Percentiles rank a stretch among this genome's conserved stretches.
Evolutionary conservation across 768 basidiomycete species (phyloP).

Genomic region (Hemileccinum rubropunctum): DNA sequence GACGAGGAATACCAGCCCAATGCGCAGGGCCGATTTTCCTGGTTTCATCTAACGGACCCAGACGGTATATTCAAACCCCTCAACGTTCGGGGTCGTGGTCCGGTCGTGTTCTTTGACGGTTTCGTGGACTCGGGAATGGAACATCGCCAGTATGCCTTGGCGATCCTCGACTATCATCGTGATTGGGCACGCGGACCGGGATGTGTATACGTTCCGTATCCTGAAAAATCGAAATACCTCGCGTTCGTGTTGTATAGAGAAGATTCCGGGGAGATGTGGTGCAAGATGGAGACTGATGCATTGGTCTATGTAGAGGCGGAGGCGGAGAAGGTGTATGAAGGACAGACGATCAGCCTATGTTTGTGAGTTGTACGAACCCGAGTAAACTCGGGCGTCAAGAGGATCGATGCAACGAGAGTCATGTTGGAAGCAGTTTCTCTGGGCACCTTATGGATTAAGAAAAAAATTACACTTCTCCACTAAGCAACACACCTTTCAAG

Average conservation of each 20-base stretch:
- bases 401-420: no score
- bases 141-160: constrained; percentile 7
- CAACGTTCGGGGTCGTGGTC: constrained; percentile 3
- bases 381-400: not conserved
- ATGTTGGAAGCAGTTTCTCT: no score
- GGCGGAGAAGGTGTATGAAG: not conserved
- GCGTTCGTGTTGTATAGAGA: constrained; percentile 6
- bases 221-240: constrained; percentile 3
- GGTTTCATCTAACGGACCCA: constrained; percentile 8
- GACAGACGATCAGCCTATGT: constrained; percentile 1
- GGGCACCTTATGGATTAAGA: no score
- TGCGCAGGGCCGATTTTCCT: not conserved
- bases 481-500: no score
- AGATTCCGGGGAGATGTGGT: constrained; percentile 1
- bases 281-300: not conserved
- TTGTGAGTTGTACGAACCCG: not conserved
- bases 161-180: constrained; percentile 9
- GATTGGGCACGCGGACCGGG: constrained; percentile 3
- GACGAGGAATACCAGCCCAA: not conserved
- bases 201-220: constrained; percentile 4
- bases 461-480: no score
- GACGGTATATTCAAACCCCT: not conserved
- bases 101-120: not conserved
- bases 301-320: constrained; percentile 2
- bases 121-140: no score